Evolutionary conservation across 2,329 filamentous ascomycete species (phyloP).

Genomic region (Cryphonectria carpinicola): DNA sequence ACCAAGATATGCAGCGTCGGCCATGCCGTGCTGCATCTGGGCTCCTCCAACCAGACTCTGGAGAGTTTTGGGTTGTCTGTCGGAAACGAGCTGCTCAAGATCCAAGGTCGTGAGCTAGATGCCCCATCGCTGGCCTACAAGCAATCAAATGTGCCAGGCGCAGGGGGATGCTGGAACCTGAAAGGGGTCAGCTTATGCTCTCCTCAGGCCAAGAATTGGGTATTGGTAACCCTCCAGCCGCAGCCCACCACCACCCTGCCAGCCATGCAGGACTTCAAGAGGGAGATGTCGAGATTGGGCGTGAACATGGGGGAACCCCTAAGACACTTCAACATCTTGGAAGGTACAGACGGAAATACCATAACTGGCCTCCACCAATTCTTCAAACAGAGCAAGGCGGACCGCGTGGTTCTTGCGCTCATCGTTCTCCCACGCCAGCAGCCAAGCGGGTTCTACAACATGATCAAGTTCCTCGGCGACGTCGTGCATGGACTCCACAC

Average conservation of each 20-base stretch:
- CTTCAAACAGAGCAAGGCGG: background rate
- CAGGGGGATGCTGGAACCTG: background rate
- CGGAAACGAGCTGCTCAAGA: conserved; percentile 66
- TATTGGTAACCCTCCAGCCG: background rate
- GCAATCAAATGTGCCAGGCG: background rate
- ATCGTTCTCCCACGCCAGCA: conserved; percentile 49
- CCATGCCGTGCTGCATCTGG: background rate
- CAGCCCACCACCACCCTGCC: background rate
- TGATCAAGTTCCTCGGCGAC: conserved; percentile 71
- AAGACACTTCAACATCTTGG: background rate
- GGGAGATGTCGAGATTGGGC: background rate
- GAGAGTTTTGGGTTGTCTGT: conserved; percentile 66
- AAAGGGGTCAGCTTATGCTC: background rate
- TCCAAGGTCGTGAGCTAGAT: conserved; percentile 60
- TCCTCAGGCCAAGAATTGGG: background rate
- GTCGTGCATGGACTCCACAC: conserved; percentile 69
- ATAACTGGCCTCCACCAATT: background rate
- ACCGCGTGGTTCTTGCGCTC: conserved; percentile 61
- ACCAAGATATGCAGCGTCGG: conserved; percentile 56
- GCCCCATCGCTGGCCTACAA: background rate
- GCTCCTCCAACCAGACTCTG: background rate
- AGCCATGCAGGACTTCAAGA: background rate
- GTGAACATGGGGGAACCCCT: background rate
- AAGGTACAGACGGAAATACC: conserved; percentile 50
- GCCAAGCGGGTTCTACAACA: conserved; percentile 56